These are phyloP conservation scores for Pistacia atlantica DNA, from an alignment of 345 rosid species.

Conservation along the genomic window DNA sequence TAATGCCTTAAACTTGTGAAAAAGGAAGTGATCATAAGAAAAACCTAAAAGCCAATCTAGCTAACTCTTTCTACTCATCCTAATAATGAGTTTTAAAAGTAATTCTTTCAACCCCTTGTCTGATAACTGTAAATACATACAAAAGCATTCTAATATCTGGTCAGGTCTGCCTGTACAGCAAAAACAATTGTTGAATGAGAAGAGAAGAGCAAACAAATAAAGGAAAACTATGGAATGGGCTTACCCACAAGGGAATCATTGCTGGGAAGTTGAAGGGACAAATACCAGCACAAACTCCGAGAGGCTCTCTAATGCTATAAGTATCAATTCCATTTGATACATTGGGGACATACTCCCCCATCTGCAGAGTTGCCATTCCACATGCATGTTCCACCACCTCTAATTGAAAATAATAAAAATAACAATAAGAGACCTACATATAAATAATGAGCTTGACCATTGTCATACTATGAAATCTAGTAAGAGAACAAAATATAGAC, in stretches of 20 bases:
- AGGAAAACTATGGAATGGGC: background rate
- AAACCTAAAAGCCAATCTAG: background rate
- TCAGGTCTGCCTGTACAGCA: background rate
- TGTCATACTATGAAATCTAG: slow-evolving; percentile 12
- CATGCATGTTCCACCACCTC: slow-evolving; percentile 99
- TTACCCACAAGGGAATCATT: slow-evolving; percentile 99
- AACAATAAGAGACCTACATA: background rate
- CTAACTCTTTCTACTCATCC: slow-evolving; percentile 8
- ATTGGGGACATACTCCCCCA: slow-evolving; percentile 94
- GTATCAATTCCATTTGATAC: slow-evolving; percentile 94
- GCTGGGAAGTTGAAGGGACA: slow-evolving; percentile 99
- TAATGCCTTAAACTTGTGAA: background rate
- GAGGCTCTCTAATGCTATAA: slow-evolving; percentile 87
- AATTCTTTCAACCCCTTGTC: slow-evolving; percentile 6
- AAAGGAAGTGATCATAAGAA: background rate
- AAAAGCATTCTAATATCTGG: background rate
- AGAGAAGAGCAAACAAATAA: slow-evolving; percentile 2
- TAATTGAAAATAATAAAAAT: slow-evolving; percentile 25
- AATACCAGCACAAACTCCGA: slow-evolving; percentile 97
- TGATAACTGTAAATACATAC: background rate
- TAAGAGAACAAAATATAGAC: background rate
- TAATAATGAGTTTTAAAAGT: background rate
- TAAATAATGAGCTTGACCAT: background rate
- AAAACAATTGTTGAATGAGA: background rate
- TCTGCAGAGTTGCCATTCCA: slow-evolving; percentile 94